Base-by-base conservation (phyloP, 2,329 filamentous ascomycete genomes). In the Hirsutella thompsonii region DNA sequence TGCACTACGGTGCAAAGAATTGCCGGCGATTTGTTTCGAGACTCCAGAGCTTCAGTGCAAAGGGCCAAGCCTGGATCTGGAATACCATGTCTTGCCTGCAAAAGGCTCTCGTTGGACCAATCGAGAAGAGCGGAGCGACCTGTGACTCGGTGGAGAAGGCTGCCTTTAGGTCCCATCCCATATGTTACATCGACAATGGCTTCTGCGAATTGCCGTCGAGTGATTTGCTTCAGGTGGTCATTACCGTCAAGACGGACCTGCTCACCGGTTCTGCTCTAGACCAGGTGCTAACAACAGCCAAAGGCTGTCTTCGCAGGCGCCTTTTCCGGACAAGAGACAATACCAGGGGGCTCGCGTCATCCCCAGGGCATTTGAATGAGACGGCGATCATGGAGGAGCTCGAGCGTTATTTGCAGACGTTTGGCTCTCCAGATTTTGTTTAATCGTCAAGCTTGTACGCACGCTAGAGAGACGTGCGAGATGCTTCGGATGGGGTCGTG, bases 121-220 rank as follows among this genome's bases (percentile, higher is more conserved):
- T 41, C 8, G 33, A n/a, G n/a, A 21, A 20, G 8, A 42, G 39
- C 42, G 38, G 29, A 14, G 20, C 42, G 9, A 46, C 44, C 1
- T 46, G 44, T 37, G 21, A 37, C 10, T 19, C 20, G 34, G 11
- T 44, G 16, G 14, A 35, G 32, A 32, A 38, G 13, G 23, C 39
- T 9, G 44, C 44, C 2, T 46, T 46, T n/a, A 21, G 30, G n/a
- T 44, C 44, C 29, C 44, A 46, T 19, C 42, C 45, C n/a, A 8
- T 9, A 11, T 47, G 45, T 35, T 47, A 47, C 26, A 23, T 44
- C 35, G 30, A 42, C 19, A 47, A 20, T 36, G 45, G 45, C 29
- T 38, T 46, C 29, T 46, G 45, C 38, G 26, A 36, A 10, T 40
- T 47, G 37, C 38, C 45, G 5, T 13, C 32, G 18, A 20, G 23